Base-by-base conservation (phyloP, 768 basidiomycete species). In the Nidularia sp. region DNA sequence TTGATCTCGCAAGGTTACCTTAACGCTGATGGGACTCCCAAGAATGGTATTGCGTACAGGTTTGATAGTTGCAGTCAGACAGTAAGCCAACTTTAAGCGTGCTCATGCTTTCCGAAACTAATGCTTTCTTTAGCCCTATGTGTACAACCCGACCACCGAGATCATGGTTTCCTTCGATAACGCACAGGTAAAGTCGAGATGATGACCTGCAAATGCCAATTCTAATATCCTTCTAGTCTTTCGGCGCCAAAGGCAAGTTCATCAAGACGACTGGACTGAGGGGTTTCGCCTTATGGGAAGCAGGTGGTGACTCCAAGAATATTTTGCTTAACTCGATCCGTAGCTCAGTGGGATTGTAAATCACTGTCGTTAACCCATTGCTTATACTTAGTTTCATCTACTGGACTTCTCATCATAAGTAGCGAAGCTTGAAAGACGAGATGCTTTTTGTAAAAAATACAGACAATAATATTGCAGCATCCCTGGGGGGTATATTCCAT, bases 241-340 rank as follows among this genome's bases (percentile, higher is more conserved):
- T 76, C 53, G 61, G 69, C 15, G 75, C 73, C 48, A 79, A 88
- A 76, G 78, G 87, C 60, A 55, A 62, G 5, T 88, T 79, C 66
- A 84, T 89, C 60, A 72, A 73, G 53, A 54, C 66, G 15, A 65
- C 62, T 2, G 72, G 74, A 4, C 65, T 90, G 33, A 72, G 70
- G 55, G 88, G 88, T 3, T 89, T 89, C 61, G 66, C 82, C 0
- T 81, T 85, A 69, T 89, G 86, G 86, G 83, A 89, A 57, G 79
- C 83, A 52, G 86, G 81, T 31, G 85, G 87, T 4, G 88, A 89
- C 59, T 76, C 63, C 52, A 53, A 81, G 13, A 67, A 75, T 44
- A 74, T 75, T 55, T 65, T 81, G 41, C 54, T 80, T 8, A 60
- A 76, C 49, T 71, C 76, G 4, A 76, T 77, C 57, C 68, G 73